phyloP scores from a whole-genome alignment of 352 stramenopile genomes.

The Phytophthora agathidicida region DNA sequence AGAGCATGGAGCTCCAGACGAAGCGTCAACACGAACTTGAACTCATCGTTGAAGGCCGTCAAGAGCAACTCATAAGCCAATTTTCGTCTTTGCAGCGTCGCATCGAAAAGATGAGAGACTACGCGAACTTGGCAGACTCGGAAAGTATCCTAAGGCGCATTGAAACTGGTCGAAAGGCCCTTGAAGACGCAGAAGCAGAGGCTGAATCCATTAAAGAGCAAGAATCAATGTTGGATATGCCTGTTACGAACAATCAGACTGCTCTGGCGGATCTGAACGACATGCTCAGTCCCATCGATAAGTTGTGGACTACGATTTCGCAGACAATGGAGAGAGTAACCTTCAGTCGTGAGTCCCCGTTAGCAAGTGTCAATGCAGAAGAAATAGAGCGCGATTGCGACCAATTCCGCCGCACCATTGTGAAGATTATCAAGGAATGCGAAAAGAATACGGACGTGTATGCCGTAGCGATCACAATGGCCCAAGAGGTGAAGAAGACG shows the following conservation, averaged over 20 bases:
- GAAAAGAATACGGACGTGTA: slow-evolving; percentile 90
- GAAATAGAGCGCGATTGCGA: slow-evolving; percentile 88
- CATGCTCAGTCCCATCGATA: slow-evolving; percentile 87
- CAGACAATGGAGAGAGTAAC: slow-evolving; percentile 83
- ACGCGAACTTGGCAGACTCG: slow-evolving; percentile 81
- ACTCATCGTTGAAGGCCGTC: slow-evolving; percentile 87
- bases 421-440: slow-evolving; percentile 92
- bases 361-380: slow-evolving; percentile 83
- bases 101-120: slow-evolving; percentile 92
- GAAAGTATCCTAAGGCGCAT: slow-evolving; percentile 86
- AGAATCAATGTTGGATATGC: slow-evolving; percentile 88
- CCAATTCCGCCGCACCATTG: slow-evolving; percentile 87
- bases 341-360: slow-evolving; percentile 63
- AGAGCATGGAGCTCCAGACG: slow-evolving; percentile 91
- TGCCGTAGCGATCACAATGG: slow-evolving; percentile 78
- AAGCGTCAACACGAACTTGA: slow-evolving; percentile 91
- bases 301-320: slow-evolving; percentile 85
- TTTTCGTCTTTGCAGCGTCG: slow-evolving; percentile 82
- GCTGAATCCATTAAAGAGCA: slow-evolving; percentile 89
- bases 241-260: slow-evolving; percentile 81
- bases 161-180: slow-evolving; percentile 70
- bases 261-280: slow-evolving; percentile 77
- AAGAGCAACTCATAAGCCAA: slow-evolving; percentile 86
- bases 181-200: slow-evolving; percentile 85
- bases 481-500: slow-evolving; percentile 82